Base-by-base conservation (phyloP, 2,329 filamentous ascomycete genomes). In the Fusarium nurragi region DNA sequence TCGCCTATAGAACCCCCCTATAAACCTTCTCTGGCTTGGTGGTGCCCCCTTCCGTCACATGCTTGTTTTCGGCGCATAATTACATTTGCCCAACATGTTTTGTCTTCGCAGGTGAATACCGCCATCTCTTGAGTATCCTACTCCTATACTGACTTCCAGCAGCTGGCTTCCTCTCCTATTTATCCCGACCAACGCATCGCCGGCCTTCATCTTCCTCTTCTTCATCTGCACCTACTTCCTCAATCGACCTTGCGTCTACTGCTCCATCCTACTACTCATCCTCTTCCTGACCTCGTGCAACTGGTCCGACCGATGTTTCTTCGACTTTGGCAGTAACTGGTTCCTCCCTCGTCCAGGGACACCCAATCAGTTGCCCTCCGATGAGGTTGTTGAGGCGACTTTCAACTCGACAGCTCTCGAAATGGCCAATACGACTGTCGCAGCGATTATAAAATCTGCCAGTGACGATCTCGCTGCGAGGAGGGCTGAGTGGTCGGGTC, bases 211-310 rank as follows among this genome's bases (percentile, higher is more conserved):
- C 76, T 87, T 94, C 80, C 86, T 93, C 79, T 93, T 95, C 84
- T 90, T 99, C 81, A 85, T 93, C 67, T 93, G 94, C 77, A 97
- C 94, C 67, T 98, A 97, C 83, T 92, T 97, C 79, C 89, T 99
- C 72, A 97, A 97, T 80, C 90, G 94, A 53, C 95, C 95, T 51
- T 99, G 95, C 82, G 90, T 97, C 71, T 99, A 99, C 85, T 99
- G 95, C 86, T 97, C 93, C 61, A 89, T 97, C 63, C 90, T 99
- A 51, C 92, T 99, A 45, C 86, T 97, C 67, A 93, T 98, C 71
- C 92, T 99, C 70, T 97, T 97, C 82, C 86, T 94, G 68, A 96
- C 93, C 23, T 93, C 90, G 23, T 95, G 92, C 78, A 90, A 94
- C 84, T 95, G 92, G 92, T 91, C 90, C 68, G 91, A 94, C 76